A percentile compares a stretch with the other conserved stretches of the same genome.
Evolutionary conservation across 805 yeast species (phyloP).

Genomic region (Kazachstania kunashirensis): DNA sequence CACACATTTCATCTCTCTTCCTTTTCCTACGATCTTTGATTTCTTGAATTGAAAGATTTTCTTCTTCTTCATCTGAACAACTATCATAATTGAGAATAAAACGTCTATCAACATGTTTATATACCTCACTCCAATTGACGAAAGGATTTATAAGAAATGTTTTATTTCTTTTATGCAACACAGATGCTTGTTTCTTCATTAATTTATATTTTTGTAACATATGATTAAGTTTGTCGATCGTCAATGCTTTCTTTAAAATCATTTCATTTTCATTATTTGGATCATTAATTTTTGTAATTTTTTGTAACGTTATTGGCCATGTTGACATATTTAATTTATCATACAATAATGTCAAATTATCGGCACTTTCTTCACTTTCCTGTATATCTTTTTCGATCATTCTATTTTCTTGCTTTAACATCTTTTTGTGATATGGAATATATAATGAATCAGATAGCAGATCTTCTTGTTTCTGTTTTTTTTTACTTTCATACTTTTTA

Average conservation of each 20-base stretch:
- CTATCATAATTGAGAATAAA: slow-evolving; percentile 18
- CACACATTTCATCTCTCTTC: slow-evolving; percentile 10
- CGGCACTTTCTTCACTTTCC: slow-evolving; percentile 47
- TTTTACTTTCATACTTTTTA: background rate
- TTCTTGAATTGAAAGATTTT: slow-evolving; percentile 9
- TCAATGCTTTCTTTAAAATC: slow-evolving; percentile 39
- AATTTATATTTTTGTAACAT: slow-evolving; percentile 26
- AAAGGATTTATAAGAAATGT: slow-evolving; percentile 12
- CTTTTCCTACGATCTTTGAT: slow-evolving; percentile 13
- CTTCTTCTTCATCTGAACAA: slow-evolving; percentile 28
- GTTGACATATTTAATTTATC: slow-evolving; percentile 38
- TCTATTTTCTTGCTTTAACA: slow-evolving; percentile 56
- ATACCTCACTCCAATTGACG: slow-evolving; percentile 13
- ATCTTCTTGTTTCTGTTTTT: slow-evolving; percentile 23
- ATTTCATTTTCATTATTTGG: slow-evolving; percentile 41
- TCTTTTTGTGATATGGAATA: slow-evolving; percentile 42
- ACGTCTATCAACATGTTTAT: slow-evolving; percentile 16
- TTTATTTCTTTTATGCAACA: slow-evolving; percentile 12
- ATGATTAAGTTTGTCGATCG: slow-evolving; percentile 38
- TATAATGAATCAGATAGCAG: slow-evolving; percentile 40
- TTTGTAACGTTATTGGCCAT: slow-evolving; percentile 40
- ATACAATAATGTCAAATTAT: slow-evolving; percentile 33
- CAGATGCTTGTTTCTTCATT: slow-evolving; percentile 17
- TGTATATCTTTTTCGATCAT: slow-evolving; percentile 44
- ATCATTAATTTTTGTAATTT: slow-evolving; percentile 43